Evolutionary conservation across 768 basidiomycete genomes (phyloP), one percentile per base, ranked within the genome.

Genomic region (Termitomyces titanicus): DNA sequence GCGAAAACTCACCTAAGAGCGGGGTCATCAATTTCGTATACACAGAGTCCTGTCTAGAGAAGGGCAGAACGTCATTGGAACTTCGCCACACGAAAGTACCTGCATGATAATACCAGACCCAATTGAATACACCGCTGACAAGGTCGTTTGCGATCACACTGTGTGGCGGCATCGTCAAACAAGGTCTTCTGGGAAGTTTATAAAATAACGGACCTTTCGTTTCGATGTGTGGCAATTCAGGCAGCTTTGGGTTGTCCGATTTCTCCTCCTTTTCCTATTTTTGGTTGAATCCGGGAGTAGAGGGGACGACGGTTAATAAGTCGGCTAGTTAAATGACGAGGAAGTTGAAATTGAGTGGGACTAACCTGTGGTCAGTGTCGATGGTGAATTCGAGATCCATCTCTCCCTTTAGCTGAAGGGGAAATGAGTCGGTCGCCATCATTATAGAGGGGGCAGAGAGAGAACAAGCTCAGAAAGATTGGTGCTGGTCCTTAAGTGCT

Each of bases 201-300:
- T 35, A 10, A 40, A 57, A 20, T 20, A 47, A 59, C 78, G 53
- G 58, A 92, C 92, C 81, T 94, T 94, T 63, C 94, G 77, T 74
- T 96, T 96, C 51, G 93, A 94, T 43, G 92, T 94, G 72, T 96
- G 94, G 74, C 94, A 96, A 65, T 92, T 92, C 57, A 87, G 74
- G 66, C 86, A 88, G 67, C 89, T 91, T 75, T 94, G 89, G 2
- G 92, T 94, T 45, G 93, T 94, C 66, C 94, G 80, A 74, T 96
- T 96, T 66, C 94, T 82, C 68, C 93, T 86, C 64, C 92, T 80
- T 69, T 89, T 93, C 72, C 89, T 81, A 74, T 73, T 76, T 76
- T 75, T 73, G 75, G 75, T 69, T 64, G 69, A 71, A 70, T 61
- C 65, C 70, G 74, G 75, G 65, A 42, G 71, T 73, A 75, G 72